Conservation (phyloP, 768 basidiomycete species). For the Suillus luteus region DNA sequence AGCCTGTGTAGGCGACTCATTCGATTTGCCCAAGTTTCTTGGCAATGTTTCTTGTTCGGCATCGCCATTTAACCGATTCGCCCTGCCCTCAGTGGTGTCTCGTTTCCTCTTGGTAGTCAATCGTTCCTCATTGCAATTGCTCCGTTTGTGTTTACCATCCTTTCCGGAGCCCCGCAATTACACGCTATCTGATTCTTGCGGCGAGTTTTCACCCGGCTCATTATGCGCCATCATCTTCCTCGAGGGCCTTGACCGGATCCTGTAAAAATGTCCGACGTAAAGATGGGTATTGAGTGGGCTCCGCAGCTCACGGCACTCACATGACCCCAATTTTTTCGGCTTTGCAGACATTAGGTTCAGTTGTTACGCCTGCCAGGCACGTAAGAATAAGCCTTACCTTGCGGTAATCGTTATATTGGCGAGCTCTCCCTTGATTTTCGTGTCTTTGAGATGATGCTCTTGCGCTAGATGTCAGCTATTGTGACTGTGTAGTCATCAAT, state of each 20-base stretch:
- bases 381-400: constrained; percentile 23
- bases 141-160: constrained; percentile 19
- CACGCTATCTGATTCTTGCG: neutral
- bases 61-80: neutral
- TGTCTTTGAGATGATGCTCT: constrained; percentile 34
- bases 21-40: neutral
- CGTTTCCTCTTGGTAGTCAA: neutral
- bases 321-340: constrained; percentile 37
- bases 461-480: constrained; percentile 35
- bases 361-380: neutral
- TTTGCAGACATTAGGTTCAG: constrained; percentile 8
- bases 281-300: neutral
- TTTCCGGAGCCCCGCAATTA: neutral
- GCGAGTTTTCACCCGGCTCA: constrained; percentile 11
- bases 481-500: constrained; percentile 21
- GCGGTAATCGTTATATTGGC: constrained; percentile 36
- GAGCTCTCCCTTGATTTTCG: constrained; percentile 31
- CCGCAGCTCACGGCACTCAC: constrained; percentile 21
- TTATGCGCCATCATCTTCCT: constrained; percentile 15
- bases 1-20: neutral
- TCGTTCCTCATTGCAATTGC: constrained; percentile 6
- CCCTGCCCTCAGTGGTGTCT: neutral
- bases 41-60: neutral
- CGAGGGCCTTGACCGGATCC: constrained; percentile 33
- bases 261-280: constrained; percentile 14